phyloP scores from a whole-genome alignment of 2,329 filamentous ascomycete genomes.

The Diaporthe destruens region DNA sequence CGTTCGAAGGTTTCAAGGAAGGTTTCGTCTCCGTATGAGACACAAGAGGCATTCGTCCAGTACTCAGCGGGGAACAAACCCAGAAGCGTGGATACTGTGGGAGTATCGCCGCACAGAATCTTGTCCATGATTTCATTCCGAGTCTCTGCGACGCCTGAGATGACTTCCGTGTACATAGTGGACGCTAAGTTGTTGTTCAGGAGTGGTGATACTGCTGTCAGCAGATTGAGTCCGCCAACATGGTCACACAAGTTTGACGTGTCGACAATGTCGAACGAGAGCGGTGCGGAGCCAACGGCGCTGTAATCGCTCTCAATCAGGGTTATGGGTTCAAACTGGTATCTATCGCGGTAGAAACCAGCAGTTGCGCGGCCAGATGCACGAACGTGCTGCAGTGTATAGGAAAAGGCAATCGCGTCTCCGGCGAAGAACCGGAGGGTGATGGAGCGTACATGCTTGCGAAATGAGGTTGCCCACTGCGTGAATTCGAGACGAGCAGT shows the following conservation, averaged over 20 bases:
- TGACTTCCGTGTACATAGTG: background rate
- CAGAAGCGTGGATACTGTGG: background rate
- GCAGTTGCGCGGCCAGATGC: background rate
- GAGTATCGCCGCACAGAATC: background rate
- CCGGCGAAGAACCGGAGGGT: background rate
- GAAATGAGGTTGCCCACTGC: background rate
- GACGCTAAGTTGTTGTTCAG: background rate
- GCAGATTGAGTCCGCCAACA: background rate
- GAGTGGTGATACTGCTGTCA: background rate
- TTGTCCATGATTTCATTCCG: background rate
- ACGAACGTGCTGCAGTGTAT: background rate
- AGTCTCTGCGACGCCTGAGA: background rate
- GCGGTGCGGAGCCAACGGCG: background rate
- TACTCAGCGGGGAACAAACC: background rate
- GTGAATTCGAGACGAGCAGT: background rate
- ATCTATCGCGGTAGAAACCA: background rate
- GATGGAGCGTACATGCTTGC: background rate
- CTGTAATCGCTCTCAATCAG: background rate
- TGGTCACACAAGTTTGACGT: slow-evolving; percentile 7
- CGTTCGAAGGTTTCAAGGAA: background rate
- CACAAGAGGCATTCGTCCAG: slow-evolving; percentile 6
- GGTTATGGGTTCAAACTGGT: background rate
- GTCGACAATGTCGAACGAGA: background rate
- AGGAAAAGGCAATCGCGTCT: background rate
- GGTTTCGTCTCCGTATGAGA: background rate